Base-by-base conservation (phyloP, 2,329 filamentous ascomycete species). In the Alternaria gaisen region DNA sequence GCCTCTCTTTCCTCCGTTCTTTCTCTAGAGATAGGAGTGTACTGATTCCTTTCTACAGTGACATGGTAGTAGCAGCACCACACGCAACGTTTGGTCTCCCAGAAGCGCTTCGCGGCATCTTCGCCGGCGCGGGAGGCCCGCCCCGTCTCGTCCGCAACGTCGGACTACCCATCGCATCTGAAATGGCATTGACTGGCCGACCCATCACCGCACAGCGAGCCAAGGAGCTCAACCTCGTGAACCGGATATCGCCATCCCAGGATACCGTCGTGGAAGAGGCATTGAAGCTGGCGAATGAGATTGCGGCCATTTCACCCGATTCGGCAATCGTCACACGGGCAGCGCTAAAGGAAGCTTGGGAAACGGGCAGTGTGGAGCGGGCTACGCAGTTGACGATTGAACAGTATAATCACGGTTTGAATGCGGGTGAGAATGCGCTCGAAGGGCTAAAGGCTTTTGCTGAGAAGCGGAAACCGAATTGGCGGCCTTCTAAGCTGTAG, bases 81-180 rank as follows among this genome's bases (percentile, higher is more conserved):
- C 80, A 78, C 4, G 84, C 85, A 5, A 81, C 76, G 0, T 87
- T 87, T 59, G 83, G 80, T 1, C 78, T 87, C 9, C 84, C 85
- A 10, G 85, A 87, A 73, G 84, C 83, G 3, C 81, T 83, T 56
- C 81, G 84, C 18, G 85, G 85, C n/a, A 80, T 87, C 32, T 85
- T 82, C 36, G 83, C 85, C 1, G 83, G 78, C 5, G 85, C 83
- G 1, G 85, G 85, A 5, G 84, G 83, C 10, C 79, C 86, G 8
- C 81, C 84, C 3, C 80, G 85, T 18, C 76, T 86, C 9, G 82
- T 85, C 3, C 81, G 83, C 30, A 83, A 78, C 5, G 74, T 80
- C 20, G 82, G 84, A 34, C 72, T 85, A 54, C 84, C 83, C 18
- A 68, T 83, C 12, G 83, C 83, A 3, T 80, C 79, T 14, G 84